These are phyloP conservation scores for Agroathelia rolfsii DNA, from an alignment of 1,284 basidiomycete species.

Conservation along the genomic window DNA sequence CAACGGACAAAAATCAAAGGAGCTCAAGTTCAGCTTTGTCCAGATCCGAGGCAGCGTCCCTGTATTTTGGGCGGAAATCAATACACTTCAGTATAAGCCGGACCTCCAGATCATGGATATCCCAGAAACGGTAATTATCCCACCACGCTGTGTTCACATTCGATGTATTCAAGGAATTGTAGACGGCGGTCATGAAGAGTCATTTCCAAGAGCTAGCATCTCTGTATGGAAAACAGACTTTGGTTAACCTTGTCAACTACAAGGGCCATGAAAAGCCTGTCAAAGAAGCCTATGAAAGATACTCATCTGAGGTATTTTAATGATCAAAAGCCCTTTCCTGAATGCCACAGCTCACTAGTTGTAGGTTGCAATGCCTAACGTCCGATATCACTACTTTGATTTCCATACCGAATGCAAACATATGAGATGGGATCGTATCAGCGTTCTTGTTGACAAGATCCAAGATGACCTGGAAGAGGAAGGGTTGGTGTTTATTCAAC, in stretches of 20 bases:
- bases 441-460: constrained; percentile 71
- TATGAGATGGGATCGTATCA: constrained; percentile 93
- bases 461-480: constrained; percentile 65
- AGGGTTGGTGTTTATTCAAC: constrained; percentile 40
- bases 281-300: constrained; percentile 90
- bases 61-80: constrained; percentile 95
- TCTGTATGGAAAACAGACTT: constrained; percentile 71
- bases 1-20: constrained; percentile 30
- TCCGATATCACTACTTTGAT: constrained; percentile 94
- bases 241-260: constrained; percentile 94
- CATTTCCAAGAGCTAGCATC: constrained; percentile 75
- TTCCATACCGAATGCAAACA: constrained; percentile 95
- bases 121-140: constrained; percentile 59
- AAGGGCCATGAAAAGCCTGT: constrained; percentile 92
- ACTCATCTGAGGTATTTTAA: constrained; percentile 47
- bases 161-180: constrained; percentile 1
- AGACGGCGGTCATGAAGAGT: constrained; percentile 63
- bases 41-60: constrained; percentile 94
- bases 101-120: constrained; percentile 95
- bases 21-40: constrained; percentile 72
- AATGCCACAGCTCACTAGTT: constrained; percentile 7
- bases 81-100: constrained; percentile 93
- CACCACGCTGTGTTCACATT: constrained; percentile 2
- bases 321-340: constrained; percentile 2
- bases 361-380: constrained; percentile 53